phyloP scores from a whole-genome alignment of 345 rosid genomes.

The Bruguiera sexangula region DNA sequence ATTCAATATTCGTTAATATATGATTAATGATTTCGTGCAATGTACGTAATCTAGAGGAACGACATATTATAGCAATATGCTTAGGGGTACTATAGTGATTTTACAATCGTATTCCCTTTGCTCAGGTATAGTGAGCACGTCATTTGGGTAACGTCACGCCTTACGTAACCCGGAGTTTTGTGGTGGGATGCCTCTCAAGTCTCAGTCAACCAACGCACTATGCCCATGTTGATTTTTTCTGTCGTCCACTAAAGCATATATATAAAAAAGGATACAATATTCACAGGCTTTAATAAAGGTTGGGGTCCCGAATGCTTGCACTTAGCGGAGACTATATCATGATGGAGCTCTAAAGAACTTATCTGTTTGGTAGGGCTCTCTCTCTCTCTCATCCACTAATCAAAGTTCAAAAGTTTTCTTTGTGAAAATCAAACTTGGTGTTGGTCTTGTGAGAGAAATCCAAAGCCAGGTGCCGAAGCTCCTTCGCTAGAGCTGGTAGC shows the following conservation, averaged over 20 bases:
- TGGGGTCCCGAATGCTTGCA: not conserved
- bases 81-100: no score
- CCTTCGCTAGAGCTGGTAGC: constrained; percentile 60
- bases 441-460: constrained; percentile 72
- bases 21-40: no score
- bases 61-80: no score
- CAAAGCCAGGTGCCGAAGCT: constrained; percentile 59
- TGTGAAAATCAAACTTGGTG: constrained; percentile 75
- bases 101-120: no score
- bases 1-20: no score
- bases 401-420: constrained; percentile 55
- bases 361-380: not conserved
- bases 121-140: no score
- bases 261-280: not conserved
- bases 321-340: not conserved
- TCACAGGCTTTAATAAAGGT: not conserved
- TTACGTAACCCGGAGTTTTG: no score
- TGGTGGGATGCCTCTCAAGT: no score
- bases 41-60: no score
- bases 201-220: constrained; percentile 14
- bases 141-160: not conserved
- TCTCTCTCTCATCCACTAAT: not conserved
- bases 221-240: not conserved
- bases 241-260: not conserved
- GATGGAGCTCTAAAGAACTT: not conserved